Evolutionary conservation across 140 eudicot genomes (phyloP), one percentile per base, ranked within the genome.

Genomic region (Flaveria floridana): DNA sequence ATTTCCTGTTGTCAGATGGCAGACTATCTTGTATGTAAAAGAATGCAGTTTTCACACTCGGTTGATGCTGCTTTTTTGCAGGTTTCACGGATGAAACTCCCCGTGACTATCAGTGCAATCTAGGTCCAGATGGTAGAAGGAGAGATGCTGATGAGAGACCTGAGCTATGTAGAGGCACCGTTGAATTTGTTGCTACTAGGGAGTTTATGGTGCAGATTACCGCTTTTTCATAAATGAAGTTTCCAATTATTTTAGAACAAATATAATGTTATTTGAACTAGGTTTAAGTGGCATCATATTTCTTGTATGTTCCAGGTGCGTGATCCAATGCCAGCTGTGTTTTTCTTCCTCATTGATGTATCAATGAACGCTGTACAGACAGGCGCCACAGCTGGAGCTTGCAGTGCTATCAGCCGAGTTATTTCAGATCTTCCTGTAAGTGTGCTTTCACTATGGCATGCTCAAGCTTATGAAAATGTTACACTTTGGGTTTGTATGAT

Each of bases 141-240:
- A 90, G 99, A 85, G 99, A 94, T 85, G 99, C 97, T 79, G 99
- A 94, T 82, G 99, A 94, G 82, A 90, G 99, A 76, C 96, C 99
- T 77, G 99, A 94, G 79, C 81, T 94, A 71, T 90, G 97, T 84
- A 85, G 89, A 82, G 99, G 99, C 85, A 94, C 99, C 9, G 99
- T 94, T 75, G 99, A 94, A 78, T 94, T 94, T 87, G 87, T 90
- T 82, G 99, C 99, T 34, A 72, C 99, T 13, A 94, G 83, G 80
- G 99, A 94, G 72, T 94, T 86, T 66, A 85, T 88, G 96, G 99
- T 94, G 65, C 18, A 30, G 55, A 39, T 39, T n/a, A 39, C 50
- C 39, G 25, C 23, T 34, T 34, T 7, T 63, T 34, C 21, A 5
- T 15, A 46, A 39, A 19, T 5, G 14, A 65, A 59, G 18, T 59